phyloP scores from a whole-genome alignment of 1,284 basidiomycete genomes.

The Takashimella tepidaria region DNA sequence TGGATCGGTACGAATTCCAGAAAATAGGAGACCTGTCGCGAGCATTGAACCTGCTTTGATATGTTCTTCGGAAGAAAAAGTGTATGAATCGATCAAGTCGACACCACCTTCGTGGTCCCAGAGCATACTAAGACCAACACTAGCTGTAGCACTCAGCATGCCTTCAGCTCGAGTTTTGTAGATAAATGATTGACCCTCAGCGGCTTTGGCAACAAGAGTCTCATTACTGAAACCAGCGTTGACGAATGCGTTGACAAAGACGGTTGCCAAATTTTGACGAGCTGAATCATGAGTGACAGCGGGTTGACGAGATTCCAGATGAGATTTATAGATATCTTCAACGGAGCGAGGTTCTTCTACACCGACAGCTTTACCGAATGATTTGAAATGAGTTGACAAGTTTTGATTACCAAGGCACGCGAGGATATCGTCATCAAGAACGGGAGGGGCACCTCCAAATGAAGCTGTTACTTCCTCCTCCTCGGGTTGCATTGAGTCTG shows the following conservation, averaged over 20 bases:
- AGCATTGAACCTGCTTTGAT: conserved; percentile 97
- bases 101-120: conserved; percentile 97
- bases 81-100: conserved; percentile 95
- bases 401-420: conserved; percentile 80
- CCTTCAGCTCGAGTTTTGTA: conserved; percentile 99
- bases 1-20: conserved; percentile 83
- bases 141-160: conserved; percentile 95
- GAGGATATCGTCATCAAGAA: conserved; percentile 74
- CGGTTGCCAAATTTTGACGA: conserved; percentile 87
- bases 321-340: conserved; percentile 97
- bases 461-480: conserved; percentile 49
- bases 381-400: conserved; percentile 77
- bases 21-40: conserved; percentile 89
- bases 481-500: conserved; percentile 51
- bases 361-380: conserved; percentile 91
- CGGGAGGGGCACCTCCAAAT: conserved; percentile 47
- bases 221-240: conserved; percentile 99
- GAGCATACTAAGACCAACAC: conserved; percentile 83
- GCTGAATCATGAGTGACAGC: conserved; percentile 84
- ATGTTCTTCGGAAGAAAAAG: conserved; percentile 91
- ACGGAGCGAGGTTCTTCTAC: conserved; percentile 84
- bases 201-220: conserved; percentile 93
- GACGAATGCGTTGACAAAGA: conserved; percentile 98
- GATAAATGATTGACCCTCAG: conserved; percentile 95
- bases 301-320: conserved; percentile 74